A percentile compares a stretch with the other conserved stretches of the same genome.
phyloP scores from a whole-genome alignment of 345 rosid genomes.

The Corymbia maculata region DNA sequence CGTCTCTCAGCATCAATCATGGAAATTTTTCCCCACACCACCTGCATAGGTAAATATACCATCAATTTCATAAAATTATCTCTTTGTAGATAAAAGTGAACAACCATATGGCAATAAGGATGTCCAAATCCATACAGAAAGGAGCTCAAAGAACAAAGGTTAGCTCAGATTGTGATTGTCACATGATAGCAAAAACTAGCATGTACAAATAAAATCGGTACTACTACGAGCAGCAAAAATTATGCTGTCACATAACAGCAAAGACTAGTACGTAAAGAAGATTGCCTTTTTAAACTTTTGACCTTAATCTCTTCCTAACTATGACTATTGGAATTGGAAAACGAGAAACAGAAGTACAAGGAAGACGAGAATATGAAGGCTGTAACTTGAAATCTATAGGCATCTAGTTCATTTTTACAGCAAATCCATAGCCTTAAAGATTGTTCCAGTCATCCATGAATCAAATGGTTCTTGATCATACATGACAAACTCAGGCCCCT shows the following conservation, averaged over 20 bases:
- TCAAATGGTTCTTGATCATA: not conserved
- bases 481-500: not conserved
- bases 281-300: not conserved
- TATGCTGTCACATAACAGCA: not conserved
- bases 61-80: not conserved
- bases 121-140: not conserved
- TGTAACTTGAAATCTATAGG: not conserved
- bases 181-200: not conserved
- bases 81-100: not conserved
- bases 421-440: not conserved
- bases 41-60: slow-evolving; percentile 24
- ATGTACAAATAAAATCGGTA: not conserved
- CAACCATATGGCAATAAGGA: not conserved
- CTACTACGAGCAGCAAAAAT: not conserved
- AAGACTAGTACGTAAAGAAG: not conserved
- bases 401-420: not conserved
- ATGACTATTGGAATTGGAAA: not conserved
- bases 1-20: slow-evolving; percentile 99
- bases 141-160: not conserved
- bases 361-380: not conserved
- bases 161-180: not conserved
- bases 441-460: not conserved
- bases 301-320: not conserved
- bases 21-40: slow-evolving; percentile 93
- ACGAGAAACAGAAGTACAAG: not conserved